Conservation (phyloP, 345 rosid species). For the Ricinus communis region DNA sequence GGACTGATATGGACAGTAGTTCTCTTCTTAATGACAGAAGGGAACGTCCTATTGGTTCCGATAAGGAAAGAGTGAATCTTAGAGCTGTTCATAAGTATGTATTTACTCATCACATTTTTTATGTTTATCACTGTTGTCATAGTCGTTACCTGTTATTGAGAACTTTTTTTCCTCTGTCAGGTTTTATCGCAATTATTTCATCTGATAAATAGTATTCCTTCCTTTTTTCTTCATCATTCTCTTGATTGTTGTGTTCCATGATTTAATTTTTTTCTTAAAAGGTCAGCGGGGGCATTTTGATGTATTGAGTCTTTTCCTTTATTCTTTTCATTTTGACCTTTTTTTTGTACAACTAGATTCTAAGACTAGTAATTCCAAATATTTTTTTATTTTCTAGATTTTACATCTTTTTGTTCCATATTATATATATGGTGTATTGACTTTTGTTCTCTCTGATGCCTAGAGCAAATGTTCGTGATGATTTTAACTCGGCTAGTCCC, state of each 20-base stretch:
- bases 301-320: background rate
- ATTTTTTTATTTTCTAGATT: no score
- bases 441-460: slow-evolving; percentile 22
- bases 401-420: no score
- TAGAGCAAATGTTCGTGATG: slow-evolving; percentile 75
- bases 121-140: background rate
- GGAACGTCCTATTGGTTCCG: slow-evolving; percentile 69
- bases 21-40: slow-evolving; percentile 64
- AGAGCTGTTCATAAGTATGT: slow-evolving; percentile 81
- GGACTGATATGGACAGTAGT: slow-evolving; percentile 62
- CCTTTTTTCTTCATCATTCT: background rate
- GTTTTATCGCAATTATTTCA: slow-evolving; percentile 17
- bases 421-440: background rate
- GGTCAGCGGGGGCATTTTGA: background rate
- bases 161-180: background rate
- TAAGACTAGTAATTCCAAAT: no score
- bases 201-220: slow-evolving; percentile 10
- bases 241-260: background rate
- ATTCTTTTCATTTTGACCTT: background rate
- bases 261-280: background rate
- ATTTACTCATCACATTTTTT: slow-evolving; percentile 5
- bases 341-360: no score
- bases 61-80: slow-evolving; percentile 74
- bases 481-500: slow-evolving; percentile 69
- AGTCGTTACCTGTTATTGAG: background rate